These are phyloP conservation scores for Xylariomycetidae sp. DNA, from an alignment of 2,329 filamentous ascomycete species.

Conservation along the genomic window DNA sequence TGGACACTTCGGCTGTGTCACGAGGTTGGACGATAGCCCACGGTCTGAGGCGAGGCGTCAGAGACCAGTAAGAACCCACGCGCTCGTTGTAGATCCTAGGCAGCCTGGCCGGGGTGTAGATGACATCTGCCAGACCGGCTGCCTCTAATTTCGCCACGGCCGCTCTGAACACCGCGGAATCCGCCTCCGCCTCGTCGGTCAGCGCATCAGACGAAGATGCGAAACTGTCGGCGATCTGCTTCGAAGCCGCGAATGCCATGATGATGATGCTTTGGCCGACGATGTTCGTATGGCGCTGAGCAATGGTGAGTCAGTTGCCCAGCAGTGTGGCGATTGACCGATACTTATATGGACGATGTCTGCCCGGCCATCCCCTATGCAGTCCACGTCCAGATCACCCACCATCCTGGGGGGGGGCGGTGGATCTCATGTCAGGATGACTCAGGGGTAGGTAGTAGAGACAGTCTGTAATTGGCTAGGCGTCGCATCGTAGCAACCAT, in stretches of 20 bases:
- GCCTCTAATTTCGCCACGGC: slow-evolving; percentile 3
- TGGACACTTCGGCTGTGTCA: slow-evolving; percentile 14
- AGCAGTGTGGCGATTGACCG: too few relatives aligned
- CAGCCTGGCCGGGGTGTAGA: slow-evolving; percentile 5
- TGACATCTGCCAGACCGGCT: slow-evolving; percentile 4
- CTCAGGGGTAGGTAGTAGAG: too few relatives aligned
- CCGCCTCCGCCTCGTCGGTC: not conserved
- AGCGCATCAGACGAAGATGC: not conserved
- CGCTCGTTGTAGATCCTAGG: slow-evolving; percentile 8
- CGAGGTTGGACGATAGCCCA: slow-evolving; percentile 17
- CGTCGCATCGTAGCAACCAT: too few relatives aligned
- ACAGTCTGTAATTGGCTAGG: too few relatives aligned
- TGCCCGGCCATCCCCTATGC: too few relatives aligned
- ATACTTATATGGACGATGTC: too few relatives aligned
- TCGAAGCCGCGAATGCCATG: not conserved
- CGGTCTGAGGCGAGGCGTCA: slow-evolving; percentile 9
- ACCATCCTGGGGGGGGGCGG: too few relatives aligned
- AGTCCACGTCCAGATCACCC: too few relatives aligned
- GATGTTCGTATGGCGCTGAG: too few relatives aligned
- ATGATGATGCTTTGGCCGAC: too few relatives aligned
- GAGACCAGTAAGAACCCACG: slow-evolving; percentile 11
- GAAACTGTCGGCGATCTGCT: not conserved
- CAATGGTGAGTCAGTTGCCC: too few relatives aligned
- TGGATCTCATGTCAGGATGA: too few relatives aligned
- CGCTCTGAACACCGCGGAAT: not conserved